Conservation (phyloP, 495 filamentous ascomycete genomes). For the Clohesyomyces aquaticus region DNA sequence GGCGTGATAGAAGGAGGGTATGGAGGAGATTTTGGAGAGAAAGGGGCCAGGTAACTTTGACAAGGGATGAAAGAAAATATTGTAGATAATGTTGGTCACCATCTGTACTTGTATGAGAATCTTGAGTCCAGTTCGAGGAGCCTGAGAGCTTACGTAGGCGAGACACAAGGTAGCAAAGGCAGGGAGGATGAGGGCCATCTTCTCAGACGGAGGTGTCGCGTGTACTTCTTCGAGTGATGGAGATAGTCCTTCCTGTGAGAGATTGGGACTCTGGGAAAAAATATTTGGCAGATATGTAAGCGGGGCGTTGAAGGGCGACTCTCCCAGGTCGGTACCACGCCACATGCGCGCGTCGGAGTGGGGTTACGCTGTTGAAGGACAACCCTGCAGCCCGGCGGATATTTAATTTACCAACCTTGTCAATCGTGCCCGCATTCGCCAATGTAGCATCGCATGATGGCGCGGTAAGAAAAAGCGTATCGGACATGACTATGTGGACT, state of each 20-base stretch:
- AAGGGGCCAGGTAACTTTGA: constrained; percentile 37
- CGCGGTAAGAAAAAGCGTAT: not conserved
- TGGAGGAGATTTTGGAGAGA: constrained; percentile 21
- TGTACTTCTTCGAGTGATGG: not conserved
- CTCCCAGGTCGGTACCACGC: not conserved
- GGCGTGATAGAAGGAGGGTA: constrained; percentile 39
- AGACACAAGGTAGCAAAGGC: not conserved
- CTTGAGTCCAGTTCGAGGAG: not conserved
- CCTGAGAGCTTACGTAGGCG: not conserved
- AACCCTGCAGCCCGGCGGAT: not conserved
- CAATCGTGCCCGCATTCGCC: not conserved
- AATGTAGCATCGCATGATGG: not conserved
- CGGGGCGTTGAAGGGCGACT: not conserved
- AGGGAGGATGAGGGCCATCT: not conserved
- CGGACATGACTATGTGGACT: not conserved
- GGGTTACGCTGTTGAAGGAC: not conserved
- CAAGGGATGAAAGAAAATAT: constrained; percentile 41
- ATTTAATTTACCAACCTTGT: not conserved
- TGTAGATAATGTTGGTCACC: constrained; percentile 22
- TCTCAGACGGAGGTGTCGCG: not conserved
- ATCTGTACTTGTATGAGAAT: constrained; percentile 2
- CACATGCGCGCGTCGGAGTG: not conserved
- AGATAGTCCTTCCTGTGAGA: not conserved
- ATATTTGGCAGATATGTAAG: not conserved
- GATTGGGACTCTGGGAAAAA: not conserved